Base-by-base conservation (phyloP, 352 stramenopile genomes). In the Globisporangium nagaii region DNA sequence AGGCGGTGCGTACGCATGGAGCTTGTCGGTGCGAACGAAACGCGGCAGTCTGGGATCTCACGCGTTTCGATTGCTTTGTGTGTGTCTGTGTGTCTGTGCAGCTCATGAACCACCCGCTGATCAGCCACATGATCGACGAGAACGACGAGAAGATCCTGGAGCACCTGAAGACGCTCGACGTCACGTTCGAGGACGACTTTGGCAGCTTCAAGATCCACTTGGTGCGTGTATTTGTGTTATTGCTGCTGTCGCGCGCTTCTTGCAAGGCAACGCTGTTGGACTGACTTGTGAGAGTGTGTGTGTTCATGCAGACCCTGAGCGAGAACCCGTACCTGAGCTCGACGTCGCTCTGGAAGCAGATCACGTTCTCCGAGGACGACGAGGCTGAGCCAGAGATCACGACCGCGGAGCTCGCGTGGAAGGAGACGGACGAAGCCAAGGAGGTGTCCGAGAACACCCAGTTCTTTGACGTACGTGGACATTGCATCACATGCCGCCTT, bases 21-120 rank as follows among this genome's bases (percentile, higher is more conserved):
- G n/a, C n/a, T n/a, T n/a, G n/a, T n/a, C n/a, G n/a, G n/a, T n/a
- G n/a, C n/a, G n/a, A n/a, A n/a, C n/a, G n/a, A n/a, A 17, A 49
- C 15, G 25, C 24, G 48, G 10, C 41, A 15, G 31, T 39, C 36
- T 30, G 17, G n/a, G 22, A 34, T 9, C 27, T 50, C 9, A 50
- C n/a, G 27, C 19, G 28, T 2, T 19, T 52, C 24, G 45, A 15
- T 43, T 27, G 10, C 22, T 55, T 47, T 40, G n/a, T 47, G 58
- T 52, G 24, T 24, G 10, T 36, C 1, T 46, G n/a, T 35, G n/a
- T 12, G 36, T 28, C 55, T 36, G 3, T 64, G 41, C 51, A 90
- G 80, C 68, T 92, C 20, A 41, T 56, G 56, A 92, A 88, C 67
- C 81, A 92, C 66, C 77, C 75, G 22, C 64, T 84, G n/a, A 61